Conservation (phyloP, 805 yeast genomes). For the Wickerhamomyces subpelliculosus region DNA sequence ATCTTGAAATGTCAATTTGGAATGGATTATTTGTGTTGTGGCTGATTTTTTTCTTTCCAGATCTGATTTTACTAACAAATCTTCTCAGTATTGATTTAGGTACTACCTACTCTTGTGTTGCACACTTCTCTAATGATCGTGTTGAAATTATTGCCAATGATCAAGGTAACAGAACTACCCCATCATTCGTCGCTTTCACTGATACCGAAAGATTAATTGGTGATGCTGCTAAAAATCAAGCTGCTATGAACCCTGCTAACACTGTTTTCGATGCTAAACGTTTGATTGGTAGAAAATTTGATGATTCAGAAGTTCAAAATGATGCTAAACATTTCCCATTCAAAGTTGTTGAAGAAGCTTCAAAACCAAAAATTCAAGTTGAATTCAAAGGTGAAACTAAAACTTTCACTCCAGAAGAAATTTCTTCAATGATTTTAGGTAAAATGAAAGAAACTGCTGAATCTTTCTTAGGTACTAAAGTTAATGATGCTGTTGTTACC, state of each 20-base stretch:
- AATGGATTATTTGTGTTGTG: too few species aligned
- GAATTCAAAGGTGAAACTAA: constrained; percentile 67
- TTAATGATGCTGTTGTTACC: constrained; percentile 86
- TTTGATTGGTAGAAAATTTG: constrained; percentile 77
- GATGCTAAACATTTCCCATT: constrained; percentile 84
- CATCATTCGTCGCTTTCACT: constrained; percentile 89
- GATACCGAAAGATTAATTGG: constrained; percentile 91
- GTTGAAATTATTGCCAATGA: constrained; percentile 93
- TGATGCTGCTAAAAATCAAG: constrained; percentile 96
- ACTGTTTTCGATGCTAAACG: constrained; percentile 90
- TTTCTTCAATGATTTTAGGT: constrained; percentile 84
- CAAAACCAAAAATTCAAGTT: constrained; percentile 81
- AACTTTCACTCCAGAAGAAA: constrained; percentile 85
- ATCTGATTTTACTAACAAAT: constrained; percentile 9
- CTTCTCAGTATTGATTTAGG: constrained; percentile 79
- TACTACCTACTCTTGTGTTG: constrained; percentile 96
- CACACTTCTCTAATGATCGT: constrained; percentile 75
- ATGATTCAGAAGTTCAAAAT: constrained; percentile 69
- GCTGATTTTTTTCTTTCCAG: too few species aligned
- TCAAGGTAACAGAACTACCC: constrained; percentile 96
- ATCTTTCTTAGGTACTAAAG: constrained; percentile 77
- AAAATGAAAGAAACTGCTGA: constrained; percentile 93
- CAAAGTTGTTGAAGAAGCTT: constrained; percentile 58
- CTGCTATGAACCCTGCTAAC: constrained; percentile 79
- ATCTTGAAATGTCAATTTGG: neutral